Evolutionary conservation across 495 filamentous ascomycete species (phyloP).

Genomic region (Hypoxylon crocopeplum): DNA sequence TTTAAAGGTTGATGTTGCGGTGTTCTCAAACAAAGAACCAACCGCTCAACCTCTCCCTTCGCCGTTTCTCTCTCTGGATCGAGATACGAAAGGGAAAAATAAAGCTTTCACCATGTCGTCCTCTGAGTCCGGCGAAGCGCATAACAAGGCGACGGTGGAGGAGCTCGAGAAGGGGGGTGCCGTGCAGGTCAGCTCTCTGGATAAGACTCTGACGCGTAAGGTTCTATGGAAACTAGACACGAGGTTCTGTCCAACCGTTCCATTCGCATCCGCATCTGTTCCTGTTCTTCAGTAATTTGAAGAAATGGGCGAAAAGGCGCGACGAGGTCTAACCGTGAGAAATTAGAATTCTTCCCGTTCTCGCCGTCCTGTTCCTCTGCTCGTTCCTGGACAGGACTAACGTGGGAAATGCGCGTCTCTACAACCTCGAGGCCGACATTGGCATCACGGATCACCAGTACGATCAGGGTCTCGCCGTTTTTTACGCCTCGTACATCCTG

Average conservation of each 20-base stretch:
- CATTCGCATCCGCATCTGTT: neutral
- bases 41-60: slow-evolving; percentile 7
- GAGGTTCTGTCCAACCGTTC: slow-evolving; percentile 46
- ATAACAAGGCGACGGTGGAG: slow-evolving; percentile 32
- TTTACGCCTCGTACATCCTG: slow-evolving; percentile 62
- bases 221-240: slow-evolving; percentile 62
- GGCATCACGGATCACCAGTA: slow-evolving; percentile 71
- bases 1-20: slow-evolving; percentile 18
- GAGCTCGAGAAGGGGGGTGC: slow-evolving; percentile 30
- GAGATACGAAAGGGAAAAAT: slow-evolving; percentile 5
- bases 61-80: neutral
- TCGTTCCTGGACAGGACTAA: slow-evolving; percentile 81
- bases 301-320: neutral
- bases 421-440: slow-evolving; percentile 70
- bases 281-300: neutral
- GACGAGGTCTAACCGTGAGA: slow-evolving; percentile 6
- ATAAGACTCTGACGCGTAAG: slow-evolving; percentile 43
- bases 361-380: slow-evolving; percentile 57
- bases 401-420: slow-evolving; percentile 85
- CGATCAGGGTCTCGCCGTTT: slow-evolving; percentile 65
- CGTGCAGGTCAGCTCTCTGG: slow-evolving; percentile 20
- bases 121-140: slow-evolving; percentile 23
- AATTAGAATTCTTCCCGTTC: slow-evolving; percentile 55
- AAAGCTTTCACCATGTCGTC: slow-evolving; percentile 24
- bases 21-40: slow-evolving; percentile 7